Evolutionary conservation across 2,329 filamentous ascomycete species (phyloP), one percentile per base, ranked within the genome.

Genomic region (Penicillium sp.): DNA sequence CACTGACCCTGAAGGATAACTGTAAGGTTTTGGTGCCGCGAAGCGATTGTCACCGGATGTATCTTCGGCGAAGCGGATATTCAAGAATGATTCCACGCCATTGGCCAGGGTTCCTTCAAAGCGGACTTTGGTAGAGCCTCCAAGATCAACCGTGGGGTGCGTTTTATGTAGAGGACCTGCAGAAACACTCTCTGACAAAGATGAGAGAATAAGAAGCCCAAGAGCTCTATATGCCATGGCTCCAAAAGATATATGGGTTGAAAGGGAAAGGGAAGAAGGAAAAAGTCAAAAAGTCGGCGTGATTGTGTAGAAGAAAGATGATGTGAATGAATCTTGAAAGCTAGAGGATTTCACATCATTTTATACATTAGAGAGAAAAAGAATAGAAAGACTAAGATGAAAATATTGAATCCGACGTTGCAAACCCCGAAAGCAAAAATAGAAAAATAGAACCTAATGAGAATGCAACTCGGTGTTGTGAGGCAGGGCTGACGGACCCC

Each of bases 21-120:
- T 36, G 13, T 34, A 58, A 39, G 37, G 43, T 14, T 52, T 54
- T 3, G 55, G 55, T 11, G 51, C 42, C 3, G 51, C 48, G 11
- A 58, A 58, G 31, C 55, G 55, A 8, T 58, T 58, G 7, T n/a
- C 14, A 3, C 52, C 55, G 2, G 43, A 33, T 6, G 55, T 58
- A 21, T 40, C 34, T 29, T 55, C 36, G 18, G 42, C 55, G 14
- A 58, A 58, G 40, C 48, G 51, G 23, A 58, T 58, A 23, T 58
- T 55, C 11, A 54, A 33, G 40, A 58, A 58, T 7, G 55, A 58
- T 40, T 55, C 55, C 2, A 51, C 23, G 11, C 23, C 48, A 8
- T 52, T 39, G 6, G 48, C 33, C 10, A 31, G 51, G 16, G 33
- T 46, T 21, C 55, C 52, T n/a, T 49, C 34, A 31, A 45, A 44